phyloP scores from a whole-genome alignment of 805 yeast genomes.

The Barnettozyma californica region DNA sequence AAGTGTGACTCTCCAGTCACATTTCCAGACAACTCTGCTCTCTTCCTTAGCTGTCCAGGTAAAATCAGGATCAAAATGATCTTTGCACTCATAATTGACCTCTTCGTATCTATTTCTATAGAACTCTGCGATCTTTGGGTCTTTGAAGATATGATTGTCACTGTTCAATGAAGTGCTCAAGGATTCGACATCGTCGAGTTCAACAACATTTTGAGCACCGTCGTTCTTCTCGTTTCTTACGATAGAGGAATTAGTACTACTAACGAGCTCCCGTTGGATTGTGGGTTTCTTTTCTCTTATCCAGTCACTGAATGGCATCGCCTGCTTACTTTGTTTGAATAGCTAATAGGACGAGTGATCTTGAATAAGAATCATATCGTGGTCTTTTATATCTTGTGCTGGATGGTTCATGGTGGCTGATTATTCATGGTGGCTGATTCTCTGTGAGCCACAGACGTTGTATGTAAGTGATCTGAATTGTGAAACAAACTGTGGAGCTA shows the following conservation, averaged over 20 bases:
- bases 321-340: not conserved
- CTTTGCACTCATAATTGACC: constrained; percentile 48
- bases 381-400: not conserved
- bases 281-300: not conserved
- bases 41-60: constrained; percentile 54
- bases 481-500: no score
- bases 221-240: not conserved
- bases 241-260: not conserved
- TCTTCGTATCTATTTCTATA: constrained; percentile 42
- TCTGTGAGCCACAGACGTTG: no score
- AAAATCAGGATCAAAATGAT: constrained; percentile 51
- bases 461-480: no score
- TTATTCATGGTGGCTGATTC: no score
- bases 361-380: not conserved
- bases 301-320: not conserved
- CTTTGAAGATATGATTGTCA: constrained; percentile 21
- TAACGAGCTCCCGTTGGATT: not conserved
- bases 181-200: not conserved
- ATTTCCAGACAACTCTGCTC: constrained; percentile 39
- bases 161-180: not conserved
- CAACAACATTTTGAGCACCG: not conserved
- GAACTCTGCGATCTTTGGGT: constrained; percentile 42
- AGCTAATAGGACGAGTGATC: not conserved
- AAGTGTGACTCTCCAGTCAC: constrained; percentile 50
- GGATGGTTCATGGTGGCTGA: no score